Percentiles rank a stretch among this genome's conserved stretches.
These are phyloP conservation scores for Thielaviopsis cerberus DNA, from an alignment of 2,329 filamentous ascomycete genomes.

Conservation along the genomic window DNA sequence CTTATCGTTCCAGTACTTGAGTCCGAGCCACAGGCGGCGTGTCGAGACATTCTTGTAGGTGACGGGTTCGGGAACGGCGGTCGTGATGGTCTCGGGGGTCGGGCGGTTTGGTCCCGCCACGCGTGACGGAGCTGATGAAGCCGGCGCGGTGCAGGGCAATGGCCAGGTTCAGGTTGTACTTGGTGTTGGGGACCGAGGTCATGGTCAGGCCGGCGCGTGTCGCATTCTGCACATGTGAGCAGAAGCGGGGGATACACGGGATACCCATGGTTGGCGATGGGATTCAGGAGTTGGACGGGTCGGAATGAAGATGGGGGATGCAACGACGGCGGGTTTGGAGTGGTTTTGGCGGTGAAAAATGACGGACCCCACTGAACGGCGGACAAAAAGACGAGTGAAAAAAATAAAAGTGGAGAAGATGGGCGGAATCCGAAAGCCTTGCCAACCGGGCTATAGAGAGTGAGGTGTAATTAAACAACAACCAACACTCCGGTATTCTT, in stretches of 20 bases:
- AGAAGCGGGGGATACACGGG: constrained; percentile 57
- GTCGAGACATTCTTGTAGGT: constrained; percentile 53
- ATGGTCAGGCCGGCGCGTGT: constrained; percentile 65
- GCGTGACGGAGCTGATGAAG: constrained; percentile 63
- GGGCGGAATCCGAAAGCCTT: background rate
- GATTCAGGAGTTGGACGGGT: background rate
- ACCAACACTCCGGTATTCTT: too few relatives aligned
- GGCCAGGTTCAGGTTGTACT: constrained; percentile 54
- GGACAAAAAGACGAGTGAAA: background rate
- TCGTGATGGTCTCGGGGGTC: constrained; percentile 26
- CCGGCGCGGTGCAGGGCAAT: constrained; percentile 67
- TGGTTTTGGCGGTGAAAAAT: too few relatives aligned
- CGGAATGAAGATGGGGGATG: background rate
- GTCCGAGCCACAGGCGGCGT: constrained; percentile 65
- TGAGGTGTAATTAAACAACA: background rate
- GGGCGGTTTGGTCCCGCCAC: constrained; percentile 41
- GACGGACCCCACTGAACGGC: background rate
- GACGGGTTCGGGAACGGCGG: constrained; percentile 34
- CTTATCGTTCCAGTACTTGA: constrained; percentile 76
- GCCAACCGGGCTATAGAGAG: background rate
- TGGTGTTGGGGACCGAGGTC: constrained; percentile 64
- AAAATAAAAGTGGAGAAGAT: background rate
- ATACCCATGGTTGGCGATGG: constrained; percentile 22
- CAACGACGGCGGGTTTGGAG: background rate
- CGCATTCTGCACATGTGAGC: constrained; percentile 82